Conservation (phyloP, 495 filamentous ascomycete species). For the Cairneyella variabilis region DNA sequence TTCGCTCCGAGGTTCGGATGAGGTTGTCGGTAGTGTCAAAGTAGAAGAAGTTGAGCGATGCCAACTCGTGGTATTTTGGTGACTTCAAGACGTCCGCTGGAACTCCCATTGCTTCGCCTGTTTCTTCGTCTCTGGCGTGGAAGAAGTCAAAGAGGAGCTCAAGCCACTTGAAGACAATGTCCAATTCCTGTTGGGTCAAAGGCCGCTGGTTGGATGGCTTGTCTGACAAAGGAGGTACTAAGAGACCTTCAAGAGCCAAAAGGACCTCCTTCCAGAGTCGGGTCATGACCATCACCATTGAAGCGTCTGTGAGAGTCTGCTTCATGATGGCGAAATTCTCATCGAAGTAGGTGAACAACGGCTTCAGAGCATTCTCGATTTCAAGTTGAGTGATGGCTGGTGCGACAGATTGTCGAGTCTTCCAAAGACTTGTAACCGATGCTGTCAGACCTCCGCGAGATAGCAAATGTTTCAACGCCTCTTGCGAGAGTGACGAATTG, state of each 20-base stretch:
- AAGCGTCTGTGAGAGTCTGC: constrained; percentile 83
- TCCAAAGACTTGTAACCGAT: constrained; percentile 77
- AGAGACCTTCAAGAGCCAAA: constrained; percentile 79
- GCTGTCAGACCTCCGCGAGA: constrained; percentile 66
- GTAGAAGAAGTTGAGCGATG: constrained; percentile 96
- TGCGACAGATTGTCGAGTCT: constrained; percentile 46
- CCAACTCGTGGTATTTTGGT: constrained; percentile 97
- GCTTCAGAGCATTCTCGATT: constrained; percentile 74
- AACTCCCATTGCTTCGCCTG: constrained; percentile 82
- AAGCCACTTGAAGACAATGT: constrained; percentile 94
- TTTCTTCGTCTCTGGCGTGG: constrained; percentile 82
- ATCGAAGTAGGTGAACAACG: constrained; percentile 95
- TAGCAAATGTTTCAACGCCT: constrained; percentile 70
- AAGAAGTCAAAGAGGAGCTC: constrained; percentile 92
- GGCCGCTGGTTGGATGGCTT: constrained; percentile 88
- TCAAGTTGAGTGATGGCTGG: constrained; percentile 64
- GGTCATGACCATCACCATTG: constrained; percentile 97
- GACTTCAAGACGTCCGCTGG: constrained; percentile 88
- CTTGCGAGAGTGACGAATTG: constrained; percentile 78
- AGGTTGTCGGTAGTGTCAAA: constrained; percentile 89
- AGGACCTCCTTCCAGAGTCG: constrained; percentile 97
- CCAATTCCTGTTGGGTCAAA: constrained; percentile 83
- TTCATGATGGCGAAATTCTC: constrained; percentile 99
- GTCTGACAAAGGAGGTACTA: constrained; percentile 94
- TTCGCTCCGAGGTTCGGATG: constrained; percentile 87